Evolutionary conservation across 73 alveolate genomes (phyloP).

Genomic region (Blepharisma stoltei): DNA sequence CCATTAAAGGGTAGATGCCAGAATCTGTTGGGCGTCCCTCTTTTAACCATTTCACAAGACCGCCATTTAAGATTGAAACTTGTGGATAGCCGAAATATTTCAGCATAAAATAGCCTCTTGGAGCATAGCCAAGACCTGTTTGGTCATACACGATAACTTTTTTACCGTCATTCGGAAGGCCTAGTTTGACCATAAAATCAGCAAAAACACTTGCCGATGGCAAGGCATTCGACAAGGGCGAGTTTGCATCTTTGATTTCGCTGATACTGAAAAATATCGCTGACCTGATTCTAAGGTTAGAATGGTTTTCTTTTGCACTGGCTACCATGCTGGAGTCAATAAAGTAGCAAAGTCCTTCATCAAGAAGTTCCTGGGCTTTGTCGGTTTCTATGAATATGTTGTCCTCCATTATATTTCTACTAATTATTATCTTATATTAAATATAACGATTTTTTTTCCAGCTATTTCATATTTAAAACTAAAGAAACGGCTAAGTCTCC

Average conservation of each 20-base stretch:
- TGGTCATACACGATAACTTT: conserved; percentile 21
- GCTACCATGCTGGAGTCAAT: too few species aligned
- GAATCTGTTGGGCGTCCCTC: conserved; percentile 24
- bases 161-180: background rate
- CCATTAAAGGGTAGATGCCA: background rate
- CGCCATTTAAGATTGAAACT: background rate
- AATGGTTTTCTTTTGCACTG: too few species aligned
- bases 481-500: too few species aligned
- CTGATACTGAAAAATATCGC: background rate
- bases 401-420: too few species aligned
- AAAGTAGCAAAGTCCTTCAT: too few species aligned
- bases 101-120: conserved; percentile 1
- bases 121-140: background rate
- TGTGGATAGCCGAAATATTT: background rate
- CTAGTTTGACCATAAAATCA: background rate
- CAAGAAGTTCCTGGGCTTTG: too few species aligned
- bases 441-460: too few species aligned
- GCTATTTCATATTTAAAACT: too few species aligned
- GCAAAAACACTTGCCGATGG: background rate
- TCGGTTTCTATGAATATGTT: too few species aligned
- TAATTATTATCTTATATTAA: too few species aligned
- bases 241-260: background rate
- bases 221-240: background rate
- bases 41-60: background rate
- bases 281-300: too few species aligned